Base-by-base conservation (phyloP, 2,329 filamentous ascomycete species). In the Coniochaeta hoffmannii region DNA sequence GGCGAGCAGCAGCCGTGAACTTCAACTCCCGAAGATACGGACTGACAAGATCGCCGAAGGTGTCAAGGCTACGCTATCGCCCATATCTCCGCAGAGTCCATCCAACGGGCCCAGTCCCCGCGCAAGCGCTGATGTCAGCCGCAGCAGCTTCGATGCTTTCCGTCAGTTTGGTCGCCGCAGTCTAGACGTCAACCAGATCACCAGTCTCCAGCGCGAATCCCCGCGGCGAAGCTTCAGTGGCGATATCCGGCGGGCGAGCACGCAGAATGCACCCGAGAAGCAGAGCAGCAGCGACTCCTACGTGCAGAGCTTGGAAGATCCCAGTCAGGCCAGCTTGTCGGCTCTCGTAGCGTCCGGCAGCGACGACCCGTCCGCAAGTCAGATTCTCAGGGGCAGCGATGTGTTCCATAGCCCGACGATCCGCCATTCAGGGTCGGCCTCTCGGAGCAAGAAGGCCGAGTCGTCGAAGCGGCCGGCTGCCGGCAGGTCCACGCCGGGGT, bases 281-380 rank as follows among this genome's bases (percentile, higher is more conserved):
- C 76, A 82, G 55, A 84, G 81, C 55, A 87, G 86, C 0, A 85
- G 83, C 1, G 89, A 90, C 58, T 96, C 90, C 2, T 89, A 86
- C 58, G 80, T 86, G 5, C 86, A 88, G 62, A 90, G 87, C 36
- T 63, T 86, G 58, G 89, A 89, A 53, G 88, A 87, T 46, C 87
- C 85, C 0, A 90, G 68, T 57, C 67, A 67, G 56, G 65, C 66
- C 7, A 71, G 86, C 64, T 70, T 88, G 55, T 92, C 88, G 1
- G 89, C 85, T 2, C 74, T 86, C 31, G 77, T 87, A 1, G 77
- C 85, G 4, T 89, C 88, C 3, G 85, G 83, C 0, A 82, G 81
- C 54, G 88, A 92, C 41, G 89, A 92, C 56, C 86, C 87, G 50
- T 95, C 92, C 3, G 93, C 89, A 2, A 97, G 93, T 67, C 91